Evolutionary conservation across 2,329 filamentous ascomycete species (phyloP).

Genomic region (Talaromyces sp.): DNA sequence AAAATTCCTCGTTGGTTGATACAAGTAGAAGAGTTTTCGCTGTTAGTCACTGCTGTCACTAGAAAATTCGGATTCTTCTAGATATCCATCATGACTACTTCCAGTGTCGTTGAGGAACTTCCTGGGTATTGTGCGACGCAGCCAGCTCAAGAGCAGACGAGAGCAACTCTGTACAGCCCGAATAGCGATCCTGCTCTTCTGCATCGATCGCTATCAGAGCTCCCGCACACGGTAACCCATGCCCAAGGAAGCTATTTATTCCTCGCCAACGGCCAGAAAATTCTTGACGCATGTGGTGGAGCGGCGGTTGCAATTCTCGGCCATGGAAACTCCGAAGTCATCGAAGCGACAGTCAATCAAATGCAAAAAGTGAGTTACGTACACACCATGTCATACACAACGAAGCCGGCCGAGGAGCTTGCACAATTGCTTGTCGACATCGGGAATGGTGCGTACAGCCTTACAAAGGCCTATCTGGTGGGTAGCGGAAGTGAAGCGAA

Average conservation of each 20-base stretch:
- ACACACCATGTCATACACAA: conserved; percentile 5
- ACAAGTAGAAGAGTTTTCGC: too few species aligned
- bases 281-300: conserved; percentile 68
- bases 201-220: conserved; percentile 1
- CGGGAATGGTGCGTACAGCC: neutral
- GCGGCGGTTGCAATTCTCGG: conserved; percentile 67
- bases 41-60: too few species aligned
- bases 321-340: conserved; percentile 57
- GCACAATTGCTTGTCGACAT: neutral
- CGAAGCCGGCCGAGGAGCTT: conserved; percentile 4
- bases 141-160: neutral
- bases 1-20: too few species aligned
- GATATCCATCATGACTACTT: neutral
- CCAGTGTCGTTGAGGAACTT: neutral
- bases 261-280: conserved; percentile 50
- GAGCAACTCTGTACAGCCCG: neutral
- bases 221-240: neutral
- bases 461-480: neutral
- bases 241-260: conserved; percentile 46
- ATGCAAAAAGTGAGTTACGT: conserved; percentile 52
- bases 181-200: neutral
- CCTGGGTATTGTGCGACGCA: neutral
- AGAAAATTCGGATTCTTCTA: neutral
- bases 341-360: conserved; percentile 55
- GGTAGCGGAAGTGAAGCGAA: conserved; percentile 33